Evolutionary conservation across 257 asterid genomes (phyloP), one percentile per base, ranked within the genome.

Genomic region (Nicotiana otophora): DNA sequence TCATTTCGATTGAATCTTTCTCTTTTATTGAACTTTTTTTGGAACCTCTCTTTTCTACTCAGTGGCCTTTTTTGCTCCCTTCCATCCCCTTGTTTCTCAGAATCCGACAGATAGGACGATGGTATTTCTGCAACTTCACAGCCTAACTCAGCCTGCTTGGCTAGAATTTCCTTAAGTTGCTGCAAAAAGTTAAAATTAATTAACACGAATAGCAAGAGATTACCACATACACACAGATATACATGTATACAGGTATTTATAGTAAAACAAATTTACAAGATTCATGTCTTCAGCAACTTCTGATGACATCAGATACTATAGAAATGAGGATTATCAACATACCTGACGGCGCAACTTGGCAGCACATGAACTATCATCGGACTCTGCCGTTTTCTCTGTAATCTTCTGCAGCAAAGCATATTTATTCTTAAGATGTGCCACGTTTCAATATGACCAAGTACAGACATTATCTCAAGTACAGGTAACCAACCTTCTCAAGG

Each of bases 41-140:
- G 91, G 86, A 86, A 95, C 82, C 87, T 89, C 66, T 85, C 93
- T 81, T 88, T 89, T 90, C 88, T 90, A 72, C 77, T 86, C n/a
- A 84, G 83, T 28, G 57, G 69, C 86, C 86, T 89, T 58, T 64
- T 85, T 10, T 31, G 86, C 48, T 78, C 89, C 81, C 82, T 83
- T 39, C 86, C 86, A 84, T 81, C 83, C 33, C 68, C 87, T 83
- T 76, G 91, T 78, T 83, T 88, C 86, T 92, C 98, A 12, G 94
- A 80, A 84, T 93, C 98, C 28, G 92, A 89, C 70, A 96, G 86
- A 89, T 96, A 96, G 74, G 81, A 81, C 28, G 98, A 75, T 61
- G 99, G 99, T 87, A 96, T 88, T 88, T 96, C 99, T 61, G 99
- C 98, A 82, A 93, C 98, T 91, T 92, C 98, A 84, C 91, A 90